Conservation (phyloP, 306 rosid species). For the Malus orientalis region DNA sequence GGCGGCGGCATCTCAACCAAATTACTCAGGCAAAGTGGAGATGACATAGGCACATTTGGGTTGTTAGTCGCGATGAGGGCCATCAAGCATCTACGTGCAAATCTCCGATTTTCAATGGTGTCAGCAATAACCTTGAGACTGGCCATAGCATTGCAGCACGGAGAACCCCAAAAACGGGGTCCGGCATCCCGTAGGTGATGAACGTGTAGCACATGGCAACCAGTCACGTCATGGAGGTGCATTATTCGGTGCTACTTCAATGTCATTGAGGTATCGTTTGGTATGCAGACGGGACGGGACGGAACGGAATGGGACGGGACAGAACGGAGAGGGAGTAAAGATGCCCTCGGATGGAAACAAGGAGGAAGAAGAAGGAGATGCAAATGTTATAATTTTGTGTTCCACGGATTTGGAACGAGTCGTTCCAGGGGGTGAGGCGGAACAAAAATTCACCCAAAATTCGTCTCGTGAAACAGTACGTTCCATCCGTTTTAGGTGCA, state of each 20-base stretch:
- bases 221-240: slow-evolving; percentile 33
- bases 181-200: slow-evolving; percentile 38
- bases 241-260: slow-evolving; percentile 24
- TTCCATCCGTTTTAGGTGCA: too few species aligned
- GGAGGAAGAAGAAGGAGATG: too few species aligned
- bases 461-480: too few species aligned
- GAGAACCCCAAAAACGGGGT: slow-evolving; percentile 49
- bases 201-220: slow-evolving; percentile 40
- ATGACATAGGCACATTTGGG: slow-evolving; percentile 35
- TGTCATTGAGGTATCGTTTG: not conserved
- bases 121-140: slow-evolving; percentile 22
- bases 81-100: slow-evolving; percentile 44
- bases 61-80: slow-evolving; percentile 27
- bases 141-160: slow-evolving; percentile 45
- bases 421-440: too few species aligned
- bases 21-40: slow-evolving; percentile 33
- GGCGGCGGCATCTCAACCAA: not conserved
- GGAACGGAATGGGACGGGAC: too few species aligned
- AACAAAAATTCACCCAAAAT: too few species aligned
- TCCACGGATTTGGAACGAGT: too few species aligned
- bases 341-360: too few species aligned
- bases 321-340: too few species aligned
- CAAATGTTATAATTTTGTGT: too few species aligned
- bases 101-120: slow-evolving; percentile 21
- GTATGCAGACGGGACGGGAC: too few species aligned